Base-by-base conservation (phyloP, 345 rosid genomes). In the Euphorbia peplus region DNA sequence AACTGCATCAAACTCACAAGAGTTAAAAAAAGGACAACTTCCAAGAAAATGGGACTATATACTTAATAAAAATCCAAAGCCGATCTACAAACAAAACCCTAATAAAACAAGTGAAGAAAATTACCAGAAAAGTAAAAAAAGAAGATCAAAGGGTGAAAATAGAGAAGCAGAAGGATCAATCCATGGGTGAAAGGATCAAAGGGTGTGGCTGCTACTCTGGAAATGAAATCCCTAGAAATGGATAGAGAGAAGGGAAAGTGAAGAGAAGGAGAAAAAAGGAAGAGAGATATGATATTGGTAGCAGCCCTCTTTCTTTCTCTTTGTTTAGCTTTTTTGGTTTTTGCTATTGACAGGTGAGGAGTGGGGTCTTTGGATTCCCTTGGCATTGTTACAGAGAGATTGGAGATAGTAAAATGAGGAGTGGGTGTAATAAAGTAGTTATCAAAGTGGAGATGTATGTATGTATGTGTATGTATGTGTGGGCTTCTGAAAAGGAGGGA, bases 21-120 rank as follows among this genome's bases (percentile, higher is more conserved):
- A 37, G 66, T 26, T 15, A n/a, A 68, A 74, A n/a, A 74, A 14
- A 46, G 18, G 22, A 42, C 19, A 65, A 70, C 16, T 16, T 42
- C 29, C 2, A 48, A 18, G n/a, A 24, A 62, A 74, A 62, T 48
- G 60, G 10, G 57, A 13, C 37, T 10, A 24, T 53, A 35, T 41
- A n/a, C 12, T 30, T 41, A 29, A 16, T n/a, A 35, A 54, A 32
- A 5, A 47, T 26, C 47, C 41, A 15, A 42, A 30, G 51, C 44
- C 74, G 78, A 75, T 75, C 70, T 75, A n/a, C 46, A 55, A 50
- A 55, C 2, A 18, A 58, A 16, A 28, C 2, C 13, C 0, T 1
- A 65, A 44, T 21, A 50, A 72, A 47, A 5, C 28, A n/a, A 1
- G 21, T 42, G 26, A 62, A 2, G 4, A 5, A n/a, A 59, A 32